Percentiles rank a stretch among this genome's conserved stretches.
Evolutionary conservation across 2,329 filamentous ascomycete genomes (phyloP).

Genomic region (Pseudocercospora pini-densiflorae): DNA sequence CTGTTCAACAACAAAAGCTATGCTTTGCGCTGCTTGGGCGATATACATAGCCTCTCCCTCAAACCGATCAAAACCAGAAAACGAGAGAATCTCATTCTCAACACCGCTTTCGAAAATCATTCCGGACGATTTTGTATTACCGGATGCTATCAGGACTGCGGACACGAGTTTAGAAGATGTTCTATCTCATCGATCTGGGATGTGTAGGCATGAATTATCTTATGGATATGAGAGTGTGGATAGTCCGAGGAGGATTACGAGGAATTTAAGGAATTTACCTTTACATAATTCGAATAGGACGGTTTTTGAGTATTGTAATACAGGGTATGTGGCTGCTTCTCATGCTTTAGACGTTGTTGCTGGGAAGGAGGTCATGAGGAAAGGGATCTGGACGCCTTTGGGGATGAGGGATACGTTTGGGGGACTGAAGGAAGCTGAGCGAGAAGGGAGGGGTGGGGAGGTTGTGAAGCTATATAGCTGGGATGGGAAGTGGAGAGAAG

Average conservation of each 20-base stretch:
- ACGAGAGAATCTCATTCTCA: background rate
- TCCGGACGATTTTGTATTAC: background rate
- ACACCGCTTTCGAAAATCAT: background rate
- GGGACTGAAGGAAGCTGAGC: background rate
- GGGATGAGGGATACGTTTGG: slow-evolving; percentile 1
- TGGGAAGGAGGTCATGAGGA: background rate
- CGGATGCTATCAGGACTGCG: background rate
- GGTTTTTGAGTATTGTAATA: slow-evolving; percentile 3
- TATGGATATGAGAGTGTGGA: background rate
- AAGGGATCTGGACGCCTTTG: background rate
- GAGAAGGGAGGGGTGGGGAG: background rate
- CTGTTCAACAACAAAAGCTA: background rate
- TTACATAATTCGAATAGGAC: background rate
- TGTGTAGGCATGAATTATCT: background rate
- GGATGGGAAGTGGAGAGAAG: background rate
- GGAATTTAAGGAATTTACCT: background rate
- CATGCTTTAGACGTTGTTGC: background rate
- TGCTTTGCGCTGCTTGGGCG: slow-evolving; percentile 1
- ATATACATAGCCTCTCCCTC: background rate
- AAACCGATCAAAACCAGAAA: background rate
- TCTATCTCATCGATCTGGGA: background rate
- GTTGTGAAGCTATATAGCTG: background rate
- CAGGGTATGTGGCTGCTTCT: slow-evolving; percentile 5
- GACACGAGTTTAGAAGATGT: background rate
- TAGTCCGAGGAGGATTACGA: background rate